Conservation (phyloP, 2,329 filamentous ascomycete genomes). For the Mariannaea elegans region DNA sequence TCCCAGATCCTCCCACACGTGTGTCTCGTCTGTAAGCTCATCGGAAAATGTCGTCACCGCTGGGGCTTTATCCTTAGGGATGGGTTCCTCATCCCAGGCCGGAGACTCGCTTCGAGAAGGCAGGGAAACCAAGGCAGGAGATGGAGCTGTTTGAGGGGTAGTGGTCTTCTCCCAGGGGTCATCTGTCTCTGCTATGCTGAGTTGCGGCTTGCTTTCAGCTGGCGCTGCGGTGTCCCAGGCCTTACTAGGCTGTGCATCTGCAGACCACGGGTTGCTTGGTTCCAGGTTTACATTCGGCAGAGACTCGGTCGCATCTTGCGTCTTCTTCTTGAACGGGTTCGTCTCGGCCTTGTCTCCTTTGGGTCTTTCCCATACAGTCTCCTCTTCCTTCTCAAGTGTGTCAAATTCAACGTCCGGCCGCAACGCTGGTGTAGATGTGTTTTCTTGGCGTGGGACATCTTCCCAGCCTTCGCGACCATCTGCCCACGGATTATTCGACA, state of each 20-base stretch:
- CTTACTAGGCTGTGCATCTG: conserved; percentile 22
- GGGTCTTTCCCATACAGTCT: conserved; percentile 42
- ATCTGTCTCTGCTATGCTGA: conserved; percentile 8
- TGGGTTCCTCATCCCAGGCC: conserved; percentile 51
- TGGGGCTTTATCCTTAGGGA: conserved; percentile 36
- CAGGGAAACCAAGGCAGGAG: conserved; percentile 48
- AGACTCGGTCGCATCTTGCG: conserved; percentile 43
- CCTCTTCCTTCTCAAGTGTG: conserved; percentile 38
- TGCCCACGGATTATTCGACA: conserved; percentile 39
- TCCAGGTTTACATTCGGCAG: conserved; percentile 57
- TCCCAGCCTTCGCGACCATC: conserved; percentile 37
- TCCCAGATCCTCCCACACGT: conserved; percentile 61
- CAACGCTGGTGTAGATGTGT: conserved; percentile 43
- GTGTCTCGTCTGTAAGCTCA: conserved; percentile 52
- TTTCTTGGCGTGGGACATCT: conserved; percentile 31
- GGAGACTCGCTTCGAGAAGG: conserved; percentile 50
- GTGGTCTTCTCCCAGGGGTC: conserved; percentile 44
- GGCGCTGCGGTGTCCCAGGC: conserved; percentile 36
- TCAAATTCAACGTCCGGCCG: conserved; percentile 42
- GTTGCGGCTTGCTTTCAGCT: not conserved
- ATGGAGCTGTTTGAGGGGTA: conserved; percentile 38
- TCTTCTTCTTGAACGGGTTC: conserved; percentile 65
- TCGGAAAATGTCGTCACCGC: conserved; percentile 40
- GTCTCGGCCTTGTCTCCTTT: conserved; percentile 56
- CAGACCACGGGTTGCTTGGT: conserved; percentile 48